Evolutionary conservation across 116 monocot genomes (phyloP).

Genomic region (Iris pallida): DNA sequence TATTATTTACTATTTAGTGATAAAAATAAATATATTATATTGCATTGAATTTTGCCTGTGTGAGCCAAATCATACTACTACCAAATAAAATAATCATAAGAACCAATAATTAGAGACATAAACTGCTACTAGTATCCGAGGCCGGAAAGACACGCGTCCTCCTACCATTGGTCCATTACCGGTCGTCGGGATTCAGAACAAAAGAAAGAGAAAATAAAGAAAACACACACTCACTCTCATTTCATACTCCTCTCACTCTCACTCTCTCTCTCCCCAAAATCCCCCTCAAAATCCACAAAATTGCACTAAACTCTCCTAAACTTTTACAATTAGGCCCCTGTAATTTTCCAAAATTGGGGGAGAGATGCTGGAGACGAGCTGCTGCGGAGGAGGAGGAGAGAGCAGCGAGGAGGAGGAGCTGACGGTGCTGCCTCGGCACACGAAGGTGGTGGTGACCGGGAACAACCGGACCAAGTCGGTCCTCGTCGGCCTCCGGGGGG

Average conservation of each 20-base stretch:
- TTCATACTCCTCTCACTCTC: conserved; percentile 2
- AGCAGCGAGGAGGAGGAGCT: conserved; percentile 78
- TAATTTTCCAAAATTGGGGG: conserved; percentile 7
- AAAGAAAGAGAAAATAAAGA: conserved; percentile 9
- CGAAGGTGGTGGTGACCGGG: conserved; percentile 75
- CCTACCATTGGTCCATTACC: conserved; percentile 1
- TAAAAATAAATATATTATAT: too few relatives aligned
- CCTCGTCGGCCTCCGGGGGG: conserved; percentile 66
- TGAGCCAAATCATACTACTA: too few relatives aligned
- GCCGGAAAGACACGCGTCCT: conserved; percentile 11
- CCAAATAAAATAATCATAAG: too few relatives aligned
- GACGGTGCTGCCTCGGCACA: conserved; percentile 65
- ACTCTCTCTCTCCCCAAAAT: neutral
- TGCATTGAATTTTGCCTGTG: too few relatives aligned
- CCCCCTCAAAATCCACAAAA: neutral
- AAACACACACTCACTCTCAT: conserved; percentile 14
- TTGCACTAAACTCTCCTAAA: neutral
- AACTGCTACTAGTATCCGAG: conserved; percentile 19
- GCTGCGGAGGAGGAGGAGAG: conserved; percentile 37
- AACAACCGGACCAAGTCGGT: conserved; percentile 78
- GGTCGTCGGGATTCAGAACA: conserved; percentile 38
- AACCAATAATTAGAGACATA: neutral
- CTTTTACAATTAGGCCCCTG: neutral
- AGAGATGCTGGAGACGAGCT: conserved; percentile 30
- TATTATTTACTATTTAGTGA: too few relatives aligned